Base-by-base conservation (phyloP, 2,329 filamentous ascomycete genomes). In the Cladophialophora exuberans region DNA sequence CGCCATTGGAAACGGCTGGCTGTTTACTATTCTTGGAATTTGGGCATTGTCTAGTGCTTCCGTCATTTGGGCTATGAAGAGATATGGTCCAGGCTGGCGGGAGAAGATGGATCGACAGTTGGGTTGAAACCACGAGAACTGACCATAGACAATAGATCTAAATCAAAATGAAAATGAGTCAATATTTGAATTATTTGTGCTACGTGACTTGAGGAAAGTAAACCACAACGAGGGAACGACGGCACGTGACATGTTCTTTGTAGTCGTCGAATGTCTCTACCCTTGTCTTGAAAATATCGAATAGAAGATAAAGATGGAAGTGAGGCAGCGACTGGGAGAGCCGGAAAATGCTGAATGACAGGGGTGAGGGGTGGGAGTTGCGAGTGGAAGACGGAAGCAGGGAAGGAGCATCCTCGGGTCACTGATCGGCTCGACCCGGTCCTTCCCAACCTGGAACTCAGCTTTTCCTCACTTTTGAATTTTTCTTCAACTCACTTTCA, bases 1-100 rank as follows among this genome's bases (percentile, higher is more conserved):
- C 15, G 86, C 78, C 2, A 86, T 92, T 57, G 87, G 89, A 2
- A 83, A 86, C 59, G 89, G 89, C 1, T 91, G 87, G 87, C 72
- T 92, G 0, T 88, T 90, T 61, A 91, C 88, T 0, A 80, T 81
- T 39, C 60, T 82, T 6, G 76, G 81, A 63, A 64, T 80, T 35
- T 72, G 86, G 48, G 77, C 80, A 20, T 76, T 88, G 66, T 66
- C 82, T 0, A 81, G 79, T 59, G 82, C 84, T 17, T 80, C 79
- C 41, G 66, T 83, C 13, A 81, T 92, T 18, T 84, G 79, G 71
- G 69, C 81, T 0, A 79, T 92, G 73, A 61, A 61, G 35, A 54
- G 52, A 36, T 65, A 54, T 41, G 62, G 61, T 23, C 56, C 61
- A n/a, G 51, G 41, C 17, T 65, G 62, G 62, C 54, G 62, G 50